These are phyloP conservation scores for Melanopsichium pennsylvanicum DNA, from an alignment of 1,284 basidiomycete genomes.

Conservation along the genomic window DNA sequence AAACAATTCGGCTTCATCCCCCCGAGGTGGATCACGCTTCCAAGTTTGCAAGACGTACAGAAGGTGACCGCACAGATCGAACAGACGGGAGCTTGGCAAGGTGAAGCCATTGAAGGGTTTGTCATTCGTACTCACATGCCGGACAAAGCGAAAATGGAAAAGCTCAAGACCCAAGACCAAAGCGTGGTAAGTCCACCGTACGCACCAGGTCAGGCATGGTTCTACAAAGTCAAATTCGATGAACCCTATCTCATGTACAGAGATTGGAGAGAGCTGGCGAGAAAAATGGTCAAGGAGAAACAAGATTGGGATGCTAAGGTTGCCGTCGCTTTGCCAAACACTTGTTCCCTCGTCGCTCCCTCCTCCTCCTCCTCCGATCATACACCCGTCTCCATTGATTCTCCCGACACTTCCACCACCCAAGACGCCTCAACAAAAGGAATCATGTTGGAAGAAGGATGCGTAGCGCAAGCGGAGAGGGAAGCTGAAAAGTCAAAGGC, in stretches of 20 bases:
- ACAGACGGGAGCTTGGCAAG: constrained; percentile 78
- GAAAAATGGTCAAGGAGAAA: constrained; percentile 67
- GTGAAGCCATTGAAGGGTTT: constrained; percentile 91
- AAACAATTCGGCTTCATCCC: constrained; percentile 89
- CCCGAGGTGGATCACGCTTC: constrained; percentile 74
- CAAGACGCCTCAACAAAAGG: neutral
- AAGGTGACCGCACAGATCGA: constrained; percentile 77
- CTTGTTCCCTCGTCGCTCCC: too few relatives aligned
- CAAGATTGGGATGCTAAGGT: constrained; percentile 40
- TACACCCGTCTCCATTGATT: too few relatives aligned
- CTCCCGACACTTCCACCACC: neutral
- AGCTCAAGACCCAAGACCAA: constrained; percentile 10
- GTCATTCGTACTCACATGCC: constrained; percentile 73
- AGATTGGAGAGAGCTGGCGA: constrained; percentile 95
- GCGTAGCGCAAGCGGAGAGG: neutral
- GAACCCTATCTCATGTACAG: constrained; percentile 99
- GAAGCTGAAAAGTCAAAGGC: constrained; percentile 19
- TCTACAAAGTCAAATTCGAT: constrained; percentile 99
- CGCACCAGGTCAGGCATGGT: constrained; percentile 81
- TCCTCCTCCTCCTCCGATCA: too few relatives aligned
- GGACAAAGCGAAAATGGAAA: constrained; percentile 62
- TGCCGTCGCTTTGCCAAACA: neutral
- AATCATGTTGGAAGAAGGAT: too few relatives aligned
- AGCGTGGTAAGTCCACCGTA: constrained; percentile 55
- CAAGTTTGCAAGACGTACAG: constrained; percentile 76